Base-by-base conservation (phyloP, 192 early-diverging fungal species). In the Podila verticillata region DNA sequence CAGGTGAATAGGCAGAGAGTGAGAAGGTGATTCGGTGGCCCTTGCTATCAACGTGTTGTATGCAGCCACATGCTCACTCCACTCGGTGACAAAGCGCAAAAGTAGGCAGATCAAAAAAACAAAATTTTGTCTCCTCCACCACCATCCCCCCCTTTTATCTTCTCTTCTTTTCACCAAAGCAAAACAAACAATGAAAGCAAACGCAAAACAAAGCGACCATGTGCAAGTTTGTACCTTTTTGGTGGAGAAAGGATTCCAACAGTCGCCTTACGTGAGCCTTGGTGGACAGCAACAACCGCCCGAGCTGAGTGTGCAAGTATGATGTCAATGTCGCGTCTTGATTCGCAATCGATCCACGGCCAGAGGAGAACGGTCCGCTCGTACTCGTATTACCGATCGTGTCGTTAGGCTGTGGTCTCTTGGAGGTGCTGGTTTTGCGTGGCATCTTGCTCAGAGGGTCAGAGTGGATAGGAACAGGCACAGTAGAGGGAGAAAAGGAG, bases 221-320 rank as follows among this genome's bases (percentile, higher is more conserved):
- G 12, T 48, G 47, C 64, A 70, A 56, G 51, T 62, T 30, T 65
- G 24, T 60, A 22, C 39, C 66, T 26, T 31, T 39, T 28, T 35
- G 48, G 59, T 35, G 35, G 28, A 78, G 69, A 19, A 70, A 44
- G 0, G 74, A 66, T 7, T 78, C 74, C n/a, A 78, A 47, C 19
- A 78, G 13, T 3, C 32, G 36, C 44, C 57, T 32, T 20, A 78
- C 68, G 56, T 78, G 74, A 28, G 34, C 51, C n/a, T 65, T 70
- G 44, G 64, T 65, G 17, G 74, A 48, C 15, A 65, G 49, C 57
- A 78, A n/a, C 30, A 78, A 32, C 24, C 68, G 74, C 15, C 68
- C 74, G 15, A 78, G 36, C 34, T 70, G 74, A 13, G n/a, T 70
- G 20, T 62, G 31, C 19, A 78, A 12, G n/a, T 54, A 26, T 2